Percentiles rank a stretch among this genome's conserved stretches.
phyloP scores from a whole-genome alignment of 441 rosid genomes.

The Bocquillonia castaneifolia region DNA sequence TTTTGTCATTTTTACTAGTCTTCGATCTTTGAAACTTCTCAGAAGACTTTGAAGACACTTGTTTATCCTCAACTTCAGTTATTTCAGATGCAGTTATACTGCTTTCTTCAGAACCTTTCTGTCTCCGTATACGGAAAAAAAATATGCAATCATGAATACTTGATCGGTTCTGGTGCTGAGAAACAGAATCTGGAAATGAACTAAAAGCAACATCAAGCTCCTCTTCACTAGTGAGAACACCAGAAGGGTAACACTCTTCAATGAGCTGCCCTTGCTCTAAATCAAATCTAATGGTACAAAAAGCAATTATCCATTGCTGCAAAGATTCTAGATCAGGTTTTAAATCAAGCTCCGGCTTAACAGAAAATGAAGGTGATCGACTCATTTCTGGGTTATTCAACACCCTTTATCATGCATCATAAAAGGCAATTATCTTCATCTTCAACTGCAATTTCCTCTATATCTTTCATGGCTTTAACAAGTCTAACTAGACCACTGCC shows the following conservation, averaged over 20 bases:
- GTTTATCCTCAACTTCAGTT: constrained; percentile 31
- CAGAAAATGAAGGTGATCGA: constrained; percentile 82
- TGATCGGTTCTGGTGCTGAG: constrained; percentile 79
- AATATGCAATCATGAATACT: constrained; percentile 96
- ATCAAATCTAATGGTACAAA: constrained; percentile 87
- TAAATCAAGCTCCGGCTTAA: constrained; percentile 58
- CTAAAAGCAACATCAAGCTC: constrained; percentile 88
- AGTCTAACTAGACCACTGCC: neutral
- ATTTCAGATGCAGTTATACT: constrained; percentile 32
- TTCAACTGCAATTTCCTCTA: constrained; percentile 25
- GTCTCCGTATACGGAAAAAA: constrained; percentile 79
- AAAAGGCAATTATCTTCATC: constrained; percentile 23
- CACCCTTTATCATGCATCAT: constrained; percentile 31
- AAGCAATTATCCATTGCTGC: constrained; percentile 76
- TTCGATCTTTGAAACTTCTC: constrained; percentile 22
- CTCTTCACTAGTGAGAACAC: constrained; percentile 62
- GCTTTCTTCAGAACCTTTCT: constrained; percentile 29
- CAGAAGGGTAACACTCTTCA: constrained; percentile 86
- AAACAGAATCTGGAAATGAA: constrained; percentile 93
- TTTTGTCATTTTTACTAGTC: constrained; percentile 19
- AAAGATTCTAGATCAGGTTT: constrained; percentile 65
- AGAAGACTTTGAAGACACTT: constrained; percentile 21
- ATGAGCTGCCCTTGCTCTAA: constrained; percentile 97
- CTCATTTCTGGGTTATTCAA: constrained; percentile 55
- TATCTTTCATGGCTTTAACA: neutral